Conservation (phyloP, 2,329 filamentous ascomycete species). For the Fusarium cicatricum region DNA sequence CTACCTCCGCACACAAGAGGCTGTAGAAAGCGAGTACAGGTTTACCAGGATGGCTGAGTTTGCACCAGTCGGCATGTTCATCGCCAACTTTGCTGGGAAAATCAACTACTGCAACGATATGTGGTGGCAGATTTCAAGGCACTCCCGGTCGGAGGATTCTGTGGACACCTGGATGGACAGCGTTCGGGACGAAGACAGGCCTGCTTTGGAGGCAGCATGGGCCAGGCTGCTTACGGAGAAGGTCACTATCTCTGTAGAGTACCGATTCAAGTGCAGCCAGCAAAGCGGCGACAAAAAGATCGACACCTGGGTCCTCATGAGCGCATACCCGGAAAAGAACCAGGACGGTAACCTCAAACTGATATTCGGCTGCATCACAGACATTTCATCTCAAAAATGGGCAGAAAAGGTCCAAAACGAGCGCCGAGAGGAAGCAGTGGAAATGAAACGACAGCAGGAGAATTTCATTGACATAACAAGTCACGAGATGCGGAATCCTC, state of each 20-base stretch:
- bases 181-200: slow-evolving; percentile 71
- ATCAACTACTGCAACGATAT: slow-evolving; percentile 86
- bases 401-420: slow-evolving; percentile 82
- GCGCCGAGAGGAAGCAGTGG: slow-evolving; percentile 80
- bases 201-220: slow-evolving; percentile 68
- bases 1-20: slow-evolving; percentile 68
- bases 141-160: slow-evolving; percentile 65
- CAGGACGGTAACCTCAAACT: slow-evolving; percentile 71
- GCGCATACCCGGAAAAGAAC: slow-evolving; percentile 76
- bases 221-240: slow-evolving; percentile 66
- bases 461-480: slow-evolving; percentile 80
- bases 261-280: slow-evolving; percentile 76
- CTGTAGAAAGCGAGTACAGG: slow-evolving; percentile 74
- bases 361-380: slow-evolving; percentile 82
- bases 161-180: slow-evolving; percentile 77
- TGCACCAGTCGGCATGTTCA: slow-evolving; percentile 85
- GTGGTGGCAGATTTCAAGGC: slow-evolving; percentile 76
- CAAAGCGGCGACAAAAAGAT: slow-evolving; percentile 65
- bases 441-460: slow-evolving; percentile 76
- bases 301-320: slow-evolving; percentile 82
- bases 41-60: slow-evolving; percentile 88
- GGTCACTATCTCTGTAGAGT: slow-evolving; percentile 73
- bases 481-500: slow-evolving; percentile 80
- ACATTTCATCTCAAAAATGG: slow-evolving; percentile 87
- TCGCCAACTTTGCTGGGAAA: slow-evolving; percentile 73